Base-by-base conservation (phyloP, 257 asterid genomes). In the Solanum arcanum region DNA sequence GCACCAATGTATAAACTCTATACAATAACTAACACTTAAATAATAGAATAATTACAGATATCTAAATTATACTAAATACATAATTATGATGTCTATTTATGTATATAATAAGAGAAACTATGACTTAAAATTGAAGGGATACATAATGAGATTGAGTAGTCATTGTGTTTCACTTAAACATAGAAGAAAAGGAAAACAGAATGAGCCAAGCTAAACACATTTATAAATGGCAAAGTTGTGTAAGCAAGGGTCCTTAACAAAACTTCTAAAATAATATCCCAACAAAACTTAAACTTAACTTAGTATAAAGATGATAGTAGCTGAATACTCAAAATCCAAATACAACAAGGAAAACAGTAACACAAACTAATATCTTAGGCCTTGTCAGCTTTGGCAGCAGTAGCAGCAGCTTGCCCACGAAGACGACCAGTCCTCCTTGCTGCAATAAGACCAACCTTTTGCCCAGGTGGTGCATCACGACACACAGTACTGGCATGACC, bases 371-470 rank as follows among this genome's bases (percentile, higher is more conserved):
- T 75, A 75, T 39, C 83, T 77, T 77, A 77, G 14, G 83, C 59
- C 9, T 77, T 77, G 56, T 77, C 83, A 77, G 83, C 64, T 46
- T 77, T 77, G 62, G 83, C 39, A 44, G 83, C 83, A 44, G 83
- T 44, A 44, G 83, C 83, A 42, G 83, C 83, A 25, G 83, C 83
- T 77, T 77, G 83, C 15, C 84, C 84, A 46, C 84, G 66, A 27
- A 78, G 64, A 25, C 84, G 41, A 78, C 84, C 84, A 25, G 84
- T 46, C 25, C 88, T 86, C 46, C 85, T 86, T 14, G 88, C 88
- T n/a, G 85, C 88, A 83, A 87, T 81, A 41, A 81, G 89, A 68
- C 80, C 89, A 47, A 86, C 88, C 66, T 86, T 86, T 44, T 76
- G 85, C 2, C 78, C 88, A 20, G 88, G 85, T 35, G 88, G 85